A percentile compares a stretch with the other conserved stretches of the same genome.
Conservation (phyloP, 345 rosid genomes). For the Aurinia saxatilis region DNA sequence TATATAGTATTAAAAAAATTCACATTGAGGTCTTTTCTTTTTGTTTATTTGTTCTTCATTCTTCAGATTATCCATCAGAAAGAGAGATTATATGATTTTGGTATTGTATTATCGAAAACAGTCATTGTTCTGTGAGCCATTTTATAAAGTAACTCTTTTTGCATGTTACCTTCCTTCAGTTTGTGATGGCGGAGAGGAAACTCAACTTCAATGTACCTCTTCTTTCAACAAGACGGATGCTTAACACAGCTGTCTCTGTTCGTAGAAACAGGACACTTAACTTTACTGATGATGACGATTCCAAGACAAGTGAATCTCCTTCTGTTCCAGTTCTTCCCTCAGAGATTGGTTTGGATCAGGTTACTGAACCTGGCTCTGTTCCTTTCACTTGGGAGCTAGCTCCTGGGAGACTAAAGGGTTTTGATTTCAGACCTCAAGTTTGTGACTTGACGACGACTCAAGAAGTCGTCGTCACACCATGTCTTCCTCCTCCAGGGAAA, state of each 20-base stretch:
- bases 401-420: constrained; percentile 62
- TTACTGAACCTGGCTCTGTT: constrained; percentile 68
- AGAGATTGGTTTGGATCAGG: constrained; percentile 44
- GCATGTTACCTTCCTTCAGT: background rate
- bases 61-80: no score
- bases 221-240: constrained; percentile 67
- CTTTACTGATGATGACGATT: background rate
- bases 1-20: background rate
- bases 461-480: constrained; percentile 27
- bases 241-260: constrained; percentile 29
- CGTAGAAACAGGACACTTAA: constrained; percentile 17
- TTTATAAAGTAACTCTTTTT: no score
- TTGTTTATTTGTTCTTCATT: no score
- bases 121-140: no score
- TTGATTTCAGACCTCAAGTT: constrained; percentile 11
- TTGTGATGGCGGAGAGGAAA: constrained; percentile 65
- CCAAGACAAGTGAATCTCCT: constrained; percentile 13
- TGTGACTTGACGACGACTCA: constrained; percentile 19
- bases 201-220: constrained; percentile 74
- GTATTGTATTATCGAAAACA: no score
- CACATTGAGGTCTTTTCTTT: no score
- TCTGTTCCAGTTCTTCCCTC: constrained; percentile 22
- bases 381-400: constrained; percentile 86
- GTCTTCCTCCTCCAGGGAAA: constrained; percentile 41
- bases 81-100: no score